Evolutionary conservation across 1,284 basidiomycete species (phyloP).

Genomic region (Melampsora abietis-canadensis): DNA sequence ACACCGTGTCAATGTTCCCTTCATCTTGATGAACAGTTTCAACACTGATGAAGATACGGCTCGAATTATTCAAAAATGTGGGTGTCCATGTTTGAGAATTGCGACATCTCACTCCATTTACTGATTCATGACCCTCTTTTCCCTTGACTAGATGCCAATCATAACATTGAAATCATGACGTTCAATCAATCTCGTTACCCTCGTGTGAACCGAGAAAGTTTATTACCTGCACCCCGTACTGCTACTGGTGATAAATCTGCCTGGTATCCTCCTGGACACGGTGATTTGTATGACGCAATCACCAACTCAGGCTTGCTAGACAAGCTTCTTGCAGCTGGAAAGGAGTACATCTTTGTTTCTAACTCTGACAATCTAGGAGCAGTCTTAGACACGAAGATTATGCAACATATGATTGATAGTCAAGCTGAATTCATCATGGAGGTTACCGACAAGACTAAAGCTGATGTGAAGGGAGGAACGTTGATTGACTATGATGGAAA

Average conservation of each 20-base stretch:
- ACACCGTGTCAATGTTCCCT: slow-evolving; percentile 76
- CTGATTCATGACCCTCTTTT: not conserved
- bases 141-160: slow-evolving; percentile 45
- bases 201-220: slow-evolving; percentile 90
- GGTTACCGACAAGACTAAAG: slow-evolving; percentile 99
- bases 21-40: slow-evolving; percentile 99
- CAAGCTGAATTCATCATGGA: slow-evolving; percentile 55
- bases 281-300: slow-evolving; percentile 90
- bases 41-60: slow-evolving; percentile 71
- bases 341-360: slow-evolving; percentile 98
- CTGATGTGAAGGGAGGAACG: slow-evolving; percentile 99
- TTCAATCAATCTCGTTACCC: slow-evolving; percentile 99
- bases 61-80: slow-evolving; percentile 94
- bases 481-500: slow-evolving; percentile 78
- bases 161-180: slow-evolving; percentile 56
- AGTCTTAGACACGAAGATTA: slow-evolving; percentile 74
- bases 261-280: slow-evolving; percentile 99
- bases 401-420: slow-evolving; percentile 65
- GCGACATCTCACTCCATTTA: not conserved
- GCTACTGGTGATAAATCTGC: slow-evolving; percentile 88
- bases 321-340: slow-evolving; percentile 88
- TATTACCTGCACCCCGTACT: slow-evolving; percentile 80
- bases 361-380: slow-evolving; percentile 99
- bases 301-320: slow-evolving; percentile 94
- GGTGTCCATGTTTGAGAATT: not conserved